Evolutionary conservation across 768 basidiomycete genomes (phyloP).

Genomic region (Boletus edulis): DNA sequence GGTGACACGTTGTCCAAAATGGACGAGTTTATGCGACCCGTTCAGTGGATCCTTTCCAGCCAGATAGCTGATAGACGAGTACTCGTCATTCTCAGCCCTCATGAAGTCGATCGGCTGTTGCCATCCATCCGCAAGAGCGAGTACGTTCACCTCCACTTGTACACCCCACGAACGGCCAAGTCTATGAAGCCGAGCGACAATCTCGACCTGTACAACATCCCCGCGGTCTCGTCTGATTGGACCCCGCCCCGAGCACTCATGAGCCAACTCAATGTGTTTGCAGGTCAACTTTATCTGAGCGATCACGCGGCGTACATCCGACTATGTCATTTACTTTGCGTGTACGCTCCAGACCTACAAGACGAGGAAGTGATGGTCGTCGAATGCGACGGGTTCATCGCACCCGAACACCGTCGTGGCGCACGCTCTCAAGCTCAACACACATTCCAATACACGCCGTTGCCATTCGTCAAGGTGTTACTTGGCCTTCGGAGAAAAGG

Average conservation of each 20-base stretch:
- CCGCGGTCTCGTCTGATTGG: slow-evolving; percentile 17
- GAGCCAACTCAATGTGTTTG: slow-evolving; percentile 41
- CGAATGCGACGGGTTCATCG: slow-evolving; percentile 21
- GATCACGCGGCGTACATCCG: slow-evolving; percentile 31
- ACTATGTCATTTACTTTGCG: slow-evolving; percentile 37
- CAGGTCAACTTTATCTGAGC: slow-evolving; percentile 43
- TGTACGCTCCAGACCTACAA: slow-evolving; percentile 41
- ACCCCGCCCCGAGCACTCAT: slow-evolving; percentile 12
- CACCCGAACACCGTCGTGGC: slow-evolving; percentile 1
- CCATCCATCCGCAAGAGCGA: slow-evolving; percentile 34
- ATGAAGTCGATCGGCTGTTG: slow-evolving; percentile 38
- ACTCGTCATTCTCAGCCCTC: slow-evolving; percentile 40
- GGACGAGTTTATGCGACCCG: slow-evolving; percentile 37
- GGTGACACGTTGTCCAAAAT: not conserved
- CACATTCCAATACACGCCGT: slow-evolving; percentile 5
- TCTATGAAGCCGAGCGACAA: slow-evolving; percentile 38
- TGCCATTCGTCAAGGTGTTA: slow-evolving; percentile 29
- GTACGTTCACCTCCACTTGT: slow-evolving; percentile 39
- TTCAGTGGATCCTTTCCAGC: slow-evolving; percentile 44
- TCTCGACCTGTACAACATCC: slow-evolving; percentile 22
- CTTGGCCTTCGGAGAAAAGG: slow-evolving; percentile 40
- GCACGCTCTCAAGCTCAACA: not conserved
- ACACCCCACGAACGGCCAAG: slow-evolving; percentile 36
- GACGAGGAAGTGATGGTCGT: slow-evolving; percentile 41
- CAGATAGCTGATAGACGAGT: slow-evolving; percentile 25